phyloP scores from a whole-genome alignment of 2,329 filamentous ascomycete species.

The Colletotrichum orchidophilum region DNA sequence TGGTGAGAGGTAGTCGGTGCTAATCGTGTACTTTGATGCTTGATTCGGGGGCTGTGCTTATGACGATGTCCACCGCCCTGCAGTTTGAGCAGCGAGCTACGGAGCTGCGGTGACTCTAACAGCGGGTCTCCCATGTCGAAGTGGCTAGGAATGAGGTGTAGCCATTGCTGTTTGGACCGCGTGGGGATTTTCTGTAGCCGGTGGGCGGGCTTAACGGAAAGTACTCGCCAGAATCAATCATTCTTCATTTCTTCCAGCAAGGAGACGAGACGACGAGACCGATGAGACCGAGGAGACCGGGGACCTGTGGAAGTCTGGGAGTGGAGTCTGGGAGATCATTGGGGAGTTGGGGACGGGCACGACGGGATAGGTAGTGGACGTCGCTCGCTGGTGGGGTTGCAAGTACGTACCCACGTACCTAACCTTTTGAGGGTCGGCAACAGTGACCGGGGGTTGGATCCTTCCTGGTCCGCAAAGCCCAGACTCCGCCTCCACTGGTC shows the following conservation, averaged over 20 bases:
- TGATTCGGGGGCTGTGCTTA: conserved; percentile 23
- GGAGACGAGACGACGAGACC: background rate
- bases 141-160: background rate
- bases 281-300: background rate
- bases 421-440: background rate
- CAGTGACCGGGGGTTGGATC: conserved; percentile 22
- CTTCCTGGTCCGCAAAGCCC: conserved; percentile 30
- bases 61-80: conserved; percentile 6
- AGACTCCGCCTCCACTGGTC: conserved; percentile 40
- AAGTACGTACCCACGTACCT: background rate
- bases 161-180: background rate
- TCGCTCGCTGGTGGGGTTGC: too few relatives aligned
- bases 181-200: background rate
- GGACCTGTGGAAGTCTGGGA: background rate
- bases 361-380: background rate
- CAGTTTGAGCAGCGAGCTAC: conserved; percentile 12
- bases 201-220: background rate
- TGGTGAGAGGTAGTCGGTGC: background rate
- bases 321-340: background rate
- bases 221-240: background rate
- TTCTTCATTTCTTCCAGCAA: background rate
- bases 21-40: conserved; percentile 15
- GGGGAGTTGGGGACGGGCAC: too few relatives aligned
- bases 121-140: background rate
- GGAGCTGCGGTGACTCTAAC: conserved; percentile 20